Conservation (phyloP, 2,329 filamentous ascomycete genomes). For the Aureobasidium melanogenum region DNA sequence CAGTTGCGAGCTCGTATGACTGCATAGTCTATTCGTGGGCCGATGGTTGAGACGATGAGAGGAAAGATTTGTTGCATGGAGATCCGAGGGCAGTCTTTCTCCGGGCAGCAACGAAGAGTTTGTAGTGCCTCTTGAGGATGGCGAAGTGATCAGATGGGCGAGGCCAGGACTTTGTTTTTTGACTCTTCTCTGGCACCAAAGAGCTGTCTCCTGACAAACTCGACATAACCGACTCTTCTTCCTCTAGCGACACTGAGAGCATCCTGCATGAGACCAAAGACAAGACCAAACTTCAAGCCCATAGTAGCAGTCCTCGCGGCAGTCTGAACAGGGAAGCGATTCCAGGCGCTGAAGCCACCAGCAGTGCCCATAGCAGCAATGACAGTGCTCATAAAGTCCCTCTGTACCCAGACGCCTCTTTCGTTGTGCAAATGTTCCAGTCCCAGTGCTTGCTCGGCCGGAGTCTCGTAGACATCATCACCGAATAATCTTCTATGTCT, state of each 20-base stretch:
- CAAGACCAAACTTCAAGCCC: conserved; percentile 68
- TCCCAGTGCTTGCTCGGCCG: conserved; percentile 20
- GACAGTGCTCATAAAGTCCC: conserved; percentile 73
- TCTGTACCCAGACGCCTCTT: conserved; percentile 26
- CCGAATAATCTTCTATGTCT: conserved; percentile 21
- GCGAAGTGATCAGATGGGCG: neutral
- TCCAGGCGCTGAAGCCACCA: conserved; percentile 77
- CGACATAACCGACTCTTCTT: conserved; percentile 64
- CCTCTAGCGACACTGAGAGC: conserved; percentile 59
- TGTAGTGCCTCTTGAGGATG: neutral
- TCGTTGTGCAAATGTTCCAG: conserved; percentile 17
- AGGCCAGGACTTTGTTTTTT: neutral
- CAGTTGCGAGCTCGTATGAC: neutral
- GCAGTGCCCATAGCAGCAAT: conserved; percentile 77
- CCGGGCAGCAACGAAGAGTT: neutral
- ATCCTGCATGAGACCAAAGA: conserved; percentile 77
- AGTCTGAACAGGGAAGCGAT: conserved; percentile 65
- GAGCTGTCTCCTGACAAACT: conserved; percentile 39
- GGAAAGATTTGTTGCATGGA: neutral
- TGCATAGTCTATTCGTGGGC: neutral
- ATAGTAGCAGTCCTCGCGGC: conserved; percentile 59
- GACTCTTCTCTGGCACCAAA: conserved; percentile 15
- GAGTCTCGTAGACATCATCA: conserved; percentile 22
- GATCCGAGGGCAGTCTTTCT: neutral
- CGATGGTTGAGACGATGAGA: neutral